phyloP scores from a whole-genome alignment of 2,329 filamentous ascomycete genomes.

The Coniosporium tulheliwenetii region DNA sequence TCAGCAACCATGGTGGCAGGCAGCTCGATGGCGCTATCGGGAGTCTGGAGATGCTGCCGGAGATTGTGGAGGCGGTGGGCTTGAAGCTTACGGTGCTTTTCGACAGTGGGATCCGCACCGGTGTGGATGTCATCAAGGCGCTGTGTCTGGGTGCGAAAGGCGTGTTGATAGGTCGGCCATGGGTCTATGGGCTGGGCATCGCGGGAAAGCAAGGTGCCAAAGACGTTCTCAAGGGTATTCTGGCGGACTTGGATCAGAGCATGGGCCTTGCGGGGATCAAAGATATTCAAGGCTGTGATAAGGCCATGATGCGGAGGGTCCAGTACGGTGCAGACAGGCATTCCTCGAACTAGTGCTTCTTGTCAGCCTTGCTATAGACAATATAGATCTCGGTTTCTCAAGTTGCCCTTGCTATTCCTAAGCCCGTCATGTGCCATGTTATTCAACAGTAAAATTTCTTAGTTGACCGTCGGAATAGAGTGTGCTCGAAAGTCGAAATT shows the following conservation, averaged over 20 bases:
- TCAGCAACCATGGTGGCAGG: constrained; percentile 37
- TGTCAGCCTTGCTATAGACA: no score
- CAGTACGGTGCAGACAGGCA: constrained; percentile 5
- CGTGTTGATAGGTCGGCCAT: constrained; percentile 41
- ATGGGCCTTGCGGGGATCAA: constrained; percentile 7
- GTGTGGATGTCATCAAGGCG: constrained; percentile 35
- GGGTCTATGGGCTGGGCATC: constrained; percentile 41
- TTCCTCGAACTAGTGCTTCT: constrained; percentile 3
- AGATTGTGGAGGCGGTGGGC: constrained; percentile 45
- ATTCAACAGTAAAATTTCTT: no score
- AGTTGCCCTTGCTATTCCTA: no score
- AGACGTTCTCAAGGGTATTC: constrained; percentile 32
- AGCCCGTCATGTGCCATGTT: no score
- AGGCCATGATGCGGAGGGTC: constrained; percentile 3
- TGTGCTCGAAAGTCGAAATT: no score
- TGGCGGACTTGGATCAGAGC: constrained; percentile 17
- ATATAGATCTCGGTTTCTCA: no score
- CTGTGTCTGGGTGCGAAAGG: constrained; percentile 39
- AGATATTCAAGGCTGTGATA: constrained; percentile 4
- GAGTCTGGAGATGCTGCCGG: constrained; percentile 37
- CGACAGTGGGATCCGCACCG: constrained; percentile 34
- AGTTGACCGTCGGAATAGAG: no score
- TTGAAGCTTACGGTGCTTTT: constrained; percentile 31
- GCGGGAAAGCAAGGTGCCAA: constrained; percentile 39
- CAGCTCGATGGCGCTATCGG: constrained; percentile 36